Conservation (phyloP, 225 moss, liverwort and hornwort species). For the Pseudisothecium myosuroides region DNA sequence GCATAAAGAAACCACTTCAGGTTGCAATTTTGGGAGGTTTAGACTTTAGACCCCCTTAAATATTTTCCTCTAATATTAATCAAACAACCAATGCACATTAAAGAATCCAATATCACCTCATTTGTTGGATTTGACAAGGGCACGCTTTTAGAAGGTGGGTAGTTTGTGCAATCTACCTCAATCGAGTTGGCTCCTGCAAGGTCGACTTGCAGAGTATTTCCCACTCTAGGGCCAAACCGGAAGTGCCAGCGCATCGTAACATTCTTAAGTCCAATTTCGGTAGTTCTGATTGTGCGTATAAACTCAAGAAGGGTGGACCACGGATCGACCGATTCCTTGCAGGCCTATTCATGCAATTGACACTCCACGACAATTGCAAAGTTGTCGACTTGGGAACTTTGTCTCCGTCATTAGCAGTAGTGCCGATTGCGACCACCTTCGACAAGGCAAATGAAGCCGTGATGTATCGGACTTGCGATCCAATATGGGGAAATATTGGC, state of each 20-base stretch:
- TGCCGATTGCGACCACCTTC: background rate
- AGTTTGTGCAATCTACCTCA: background rate
- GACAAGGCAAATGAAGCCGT: background rate
- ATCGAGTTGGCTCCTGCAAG: background rate
- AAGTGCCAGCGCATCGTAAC: background rate
- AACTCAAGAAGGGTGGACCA: background rate
- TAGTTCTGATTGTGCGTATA: background rate
- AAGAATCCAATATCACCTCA: background rate
- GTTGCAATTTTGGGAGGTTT: background rate
- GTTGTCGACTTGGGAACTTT: background rate
- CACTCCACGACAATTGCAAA: background rate
- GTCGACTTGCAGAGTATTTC: background rate
- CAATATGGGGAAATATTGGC: background rate
- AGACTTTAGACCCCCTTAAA: background rate
- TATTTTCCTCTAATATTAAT: background rate
- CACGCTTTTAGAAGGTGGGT: background rate
- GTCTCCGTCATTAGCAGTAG: background rate
- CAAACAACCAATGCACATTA: background rate
- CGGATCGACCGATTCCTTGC: background rate
- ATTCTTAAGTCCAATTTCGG: background rate
- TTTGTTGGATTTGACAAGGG: background rate
- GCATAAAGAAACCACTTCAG: background rate
- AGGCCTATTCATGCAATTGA: background rate
- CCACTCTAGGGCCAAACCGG: background rate
- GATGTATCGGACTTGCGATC: background rate